Evolutionary conservation across 306 rosid genomes (phyloP), one percentile per base, ranked within the genome.

Genomic region (Abrus precatorius): DNA sequence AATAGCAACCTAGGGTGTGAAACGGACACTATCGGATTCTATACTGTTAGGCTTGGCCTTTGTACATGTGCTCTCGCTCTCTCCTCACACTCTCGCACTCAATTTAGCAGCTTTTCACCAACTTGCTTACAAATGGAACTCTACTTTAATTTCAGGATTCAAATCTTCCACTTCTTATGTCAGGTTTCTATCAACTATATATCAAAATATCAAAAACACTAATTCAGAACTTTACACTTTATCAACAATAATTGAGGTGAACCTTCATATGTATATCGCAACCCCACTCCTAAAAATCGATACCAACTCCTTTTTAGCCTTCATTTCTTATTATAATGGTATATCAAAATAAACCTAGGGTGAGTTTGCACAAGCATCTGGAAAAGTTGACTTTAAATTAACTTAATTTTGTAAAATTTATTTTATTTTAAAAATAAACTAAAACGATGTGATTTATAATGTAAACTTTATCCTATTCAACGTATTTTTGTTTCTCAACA

Each of bases 241-340:
- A 80, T 32, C 78, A 49, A 80, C 85, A 86, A 86, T 88, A 84
- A 86, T 84, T 85, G 91, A 84, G 87, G 54, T 73, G 55, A 75
- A 56, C 7, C 11, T 68, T 72, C 36, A 12, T 82, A 14, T 61
- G 27, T 34, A 63, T 62, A 38, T 41, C 20, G 20, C 20, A 76
- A 75, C 63, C 8, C 14, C 69, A 56, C 69, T 56, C 29, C 12
- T 10, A 12, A 4, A 53, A 40, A 28, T 52, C 13, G 12, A 65
- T 38, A 11, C 33, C 11, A 14, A 0, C 1, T 0, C 32, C 71
- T 52, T 50, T 72, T 38, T 11, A 3, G 28, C 28, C 29, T 75
- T 30, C 20, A 20, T 20, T 20, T 20, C 20, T 20, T 20, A 0
- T 20, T n/a, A 38, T 63, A 38, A 38, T 64, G 49, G 2, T 34